Evolutionary conservation across 257 asterid species (phyloP), one percentile per base, ranked within the genome.

Genomic region (Jacaranda copaia): DNA sequence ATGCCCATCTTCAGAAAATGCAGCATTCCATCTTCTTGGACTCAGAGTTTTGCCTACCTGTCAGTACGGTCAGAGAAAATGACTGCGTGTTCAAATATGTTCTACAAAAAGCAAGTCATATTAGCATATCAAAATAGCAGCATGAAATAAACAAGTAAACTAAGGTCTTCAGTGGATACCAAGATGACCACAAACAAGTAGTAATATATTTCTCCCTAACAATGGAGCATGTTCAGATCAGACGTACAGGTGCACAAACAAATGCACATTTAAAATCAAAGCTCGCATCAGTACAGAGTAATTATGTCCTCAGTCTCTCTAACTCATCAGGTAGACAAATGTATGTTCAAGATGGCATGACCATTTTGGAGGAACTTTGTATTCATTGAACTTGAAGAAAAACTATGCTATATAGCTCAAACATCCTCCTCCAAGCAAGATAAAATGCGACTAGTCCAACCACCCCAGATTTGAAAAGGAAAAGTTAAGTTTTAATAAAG

Each of bases 11-110:
- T 48, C 74, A 70, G 92, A 61, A 85, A 94, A 89, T 80, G 99
- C 96, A 1, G 94, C 97, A 70, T 91, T 88, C 99, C 99, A 94
- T 84, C 98, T 94, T 88, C 99, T 94, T 46, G 90, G 88, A 84
- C 99, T 87, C 63, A 94, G 82, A 81, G 97, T 89, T 84, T 91
- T 94, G 42, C 99, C 99, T 16, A 85, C 96, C 99, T 94, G 83
- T 81, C 66, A 79, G 82, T 52, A 60, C 14, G 59, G 4, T 20
- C 70, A 59, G 39, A 60, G 42, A 70, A 58, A 48, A 79, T 12
- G 19, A 53, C 39, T 61, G 7, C n/a, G 35, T 39, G 75, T 36
- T 40, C 32, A 70, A 73, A 55, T 16, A 52, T 53, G 20, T 32
- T 67, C 40, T 46, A 32, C 36, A 36, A 43, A 45, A 73, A 68